These are phyloP conservation scores for Penicillium macrosclerotiorum DNA, from an alignment of 495 filamentous ascomycete species.

Conservation along the genomic window DNA sequence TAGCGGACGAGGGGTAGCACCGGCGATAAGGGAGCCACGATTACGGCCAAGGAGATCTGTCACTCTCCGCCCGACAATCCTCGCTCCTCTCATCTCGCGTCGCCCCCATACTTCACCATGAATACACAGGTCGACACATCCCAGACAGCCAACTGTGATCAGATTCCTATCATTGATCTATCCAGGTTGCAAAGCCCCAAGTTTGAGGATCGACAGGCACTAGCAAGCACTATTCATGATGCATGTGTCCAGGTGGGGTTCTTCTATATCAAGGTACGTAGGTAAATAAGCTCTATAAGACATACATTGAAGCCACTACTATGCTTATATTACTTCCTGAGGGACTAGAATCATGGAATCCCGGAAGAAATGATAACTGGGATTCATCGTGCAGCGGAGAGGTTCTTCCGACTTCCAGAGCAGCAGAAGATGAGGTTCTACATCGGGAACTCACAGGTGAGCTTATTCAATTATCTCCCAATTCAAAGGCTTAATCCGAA, in stretches of 20 bases:
- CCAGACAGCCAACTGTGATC: conserved; percentile 21
- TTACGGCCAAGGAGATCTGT: too few relatives aligned
- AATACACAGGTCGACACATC: conserved; percentile 1
- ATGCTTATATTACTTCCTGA: not conserved
- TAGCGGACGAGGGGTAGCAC: too few relatives aligned
- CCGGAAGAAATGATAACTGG: conserved; percentile 30
- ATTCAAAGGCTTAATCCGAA: too few relatives aligned
- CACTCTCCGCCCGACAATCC: too few relatives aligned
- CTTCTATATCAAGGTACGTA: conserved; percentile 50
- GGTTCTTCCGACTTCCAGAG: conserved; percentile 47
- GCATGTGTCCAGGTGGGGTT: conserved; percentile 56
- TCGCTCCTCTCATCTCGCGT: too few relatives aligned
- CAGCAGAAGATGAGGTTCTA: conserved; percentile 47
- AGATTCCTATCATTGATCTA: conserved; percentile 43
- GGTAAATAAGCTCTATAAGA: not conserved
- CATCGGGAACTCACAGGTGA: conserved; percentile 35
- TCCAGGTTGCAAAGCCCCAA: conserved; percentile 25
- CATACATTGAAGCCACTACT: conserved; percentile 12
- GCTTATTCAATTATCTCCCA: not conserved
- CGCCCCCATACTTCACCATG: too few relatives aligned
- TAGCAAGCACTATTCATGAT: conserved; percentile 40
- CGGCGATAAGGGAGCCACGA: too few relatives aligned
- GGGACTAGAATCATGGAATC: conserved; percentile 34
- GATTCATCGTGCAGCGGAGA: conserved; percentile 38
- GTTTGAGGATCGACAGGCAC: conserved; percentile 26